A percentile compares a stretch with the other conserved stretches of the same genome.
These are phyloP conservation scores for Chytridium lagenaria DNA, from an alignment of 371 early-diverging fungal genomes.

Conservation along the genomic window DNA sequence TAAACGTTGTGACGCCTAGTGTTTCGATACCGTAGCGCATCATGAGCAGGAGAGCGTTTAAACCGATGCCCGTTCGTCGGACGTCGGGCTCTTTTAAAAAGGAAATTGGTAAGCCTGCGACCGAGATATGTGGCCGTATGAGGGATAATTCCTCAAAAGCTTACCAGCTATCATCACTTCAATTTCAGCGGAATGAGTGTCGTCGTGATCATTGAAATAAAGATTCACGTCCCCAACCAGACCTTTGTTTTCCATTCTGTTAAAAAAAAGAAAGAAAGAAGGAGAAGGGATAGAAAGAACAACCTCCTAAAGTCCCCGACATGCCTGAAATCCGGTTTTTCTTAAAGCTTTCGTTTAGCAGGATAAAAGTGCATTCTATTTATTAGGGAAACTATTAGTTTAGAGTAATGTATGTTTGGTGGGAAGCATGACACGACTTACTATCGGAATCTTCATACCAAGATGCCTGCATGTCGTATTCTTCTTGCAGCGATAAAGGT, in stretches of 20 bases:
- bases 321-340: not conserved
- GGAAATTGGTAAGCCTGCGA: no score
- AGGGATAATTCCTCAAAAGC: no score
- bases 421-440: conserved; percentile 39
- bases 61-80: conserved; percentile 73
- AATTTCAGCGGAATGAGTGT: conserved; percentile 70
- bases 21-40: conserved; percentile 74
- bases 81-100: conserved; percentile 52
- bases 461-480: conserved; percentile 90
- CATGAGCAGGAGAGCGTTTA: conserved; percentile 78
- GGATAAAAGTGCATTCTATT: conserved; percentile 75
- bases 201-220: conserved; percentile 77
- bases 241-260: conserved; percentile 20
- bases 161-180: conserved; percentile 94
- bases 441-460: conserved; percentile 88
- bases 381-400: not conserved
- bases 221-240: conserved; percentile 96
- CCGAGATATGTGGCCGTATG: no score
- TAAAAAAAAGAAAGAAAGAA: not conserved
- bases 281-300: not conserved
- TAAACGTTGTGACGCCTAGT: conserved; percentile 67
- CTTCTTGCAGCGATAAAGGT: conserved; percentile 87
- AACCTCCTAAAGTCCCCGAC: conserved; percentile 12
- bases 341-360: conserved; percentile 45
- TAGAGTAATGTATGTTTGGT: not conserved